These are phyloP conservation scores for Sporothrix brasiliensis DNA, from an alignment of 2,329 filamentous ascomycete genomes.

Conservation along the genomic window DNA sequence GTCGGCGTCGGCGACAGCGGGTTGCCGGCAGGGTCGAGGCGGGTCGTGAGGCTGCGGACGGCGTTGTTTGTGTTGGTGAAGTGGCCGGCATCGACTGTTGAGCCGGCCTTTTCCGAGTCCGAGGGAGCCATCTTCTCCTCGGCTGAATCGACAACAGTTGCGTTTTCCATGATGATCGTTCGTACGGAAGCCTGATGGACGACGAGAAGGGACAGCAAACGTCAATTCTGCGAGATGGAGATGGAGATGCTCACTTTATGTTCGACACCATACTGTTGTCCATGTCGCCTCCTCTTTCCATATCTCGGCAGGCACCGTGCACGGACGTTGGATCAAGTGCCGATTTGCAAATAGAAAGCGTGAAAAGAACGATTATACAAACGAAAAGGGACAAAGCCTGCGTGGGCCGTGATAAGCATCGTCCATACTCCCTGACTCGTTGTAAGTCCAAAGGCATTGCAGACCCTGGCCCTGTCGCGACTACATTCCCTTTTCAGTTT, in stretches of 20 bases:
- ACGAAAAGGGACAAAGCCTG: not conserved
- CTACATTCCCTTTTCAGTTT: conserved; percentile 17
- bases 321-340: conserved; percentile 5
- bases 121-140: conserved; percentile 7
- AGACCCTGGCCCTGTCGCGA: conserved; percentile 10
- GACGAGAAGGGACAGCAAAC: too few relatives aligned
- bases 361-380: not conserved
- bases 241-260: not conserved
- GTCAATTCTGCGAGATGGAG: not conserved
- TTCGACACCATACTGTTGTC: not conserved
- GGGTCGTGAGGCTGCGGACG: not conserved
- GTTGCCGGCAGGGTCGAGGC: conserved; percentile 30
- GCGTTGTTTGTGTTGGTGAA: not conserved
- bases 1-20: conserved; percentile 30
- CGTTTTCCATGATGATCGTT: not conserved
- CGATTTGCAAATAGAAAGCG: not conserved
- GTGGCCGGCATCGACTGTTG: not conserved
- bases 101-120: conserved; percentile 17
- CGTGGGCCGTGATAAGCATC: conserved; percentile 25
- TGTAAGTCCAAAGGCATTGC: not conserved
- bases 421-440: not conserved
- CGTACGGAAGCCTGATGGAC: not conserved
- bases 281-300: not conserved
- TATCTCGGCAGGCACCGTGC: conserved; percentile 14
- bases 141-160: not conserved